These are phyloP conservation scores for Gloeopeniophorella convolvens DNA, from an alignment of 768 basidiomycete species.

Conservation along the genomic window DNA sequence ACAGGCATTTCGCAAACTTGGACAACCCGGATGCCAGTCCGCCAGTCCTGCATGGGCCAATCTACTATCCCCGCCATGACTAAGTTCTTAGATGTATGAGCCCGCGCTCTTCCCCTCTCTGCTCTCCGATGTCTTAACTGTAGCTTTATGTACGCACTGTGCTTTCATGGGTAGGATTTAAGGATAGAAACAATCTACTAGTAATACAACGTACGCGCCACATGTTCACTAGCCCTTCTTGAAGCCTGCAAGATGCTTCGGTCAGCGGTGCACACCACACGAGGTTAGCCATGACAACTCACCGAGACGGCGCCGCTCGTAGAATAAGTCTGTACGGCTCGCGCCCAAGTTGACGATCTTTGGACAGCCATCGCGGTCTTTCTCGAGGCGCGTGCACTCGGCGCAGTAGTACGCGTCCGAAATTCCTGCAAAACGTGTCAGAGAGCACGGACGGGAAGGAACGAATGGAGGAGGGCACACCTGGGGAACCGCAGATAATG, in stretches of 20 bases:
- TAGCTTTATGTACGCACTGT: not conserved
- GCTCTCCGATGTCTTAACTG: too few species aligned
- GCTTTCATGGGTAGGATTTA: not conserved
- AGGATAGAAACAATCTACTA: conserved; percentile 1
- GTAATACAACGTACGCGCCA: not conserved
- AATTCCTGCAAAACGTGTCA: conserved; percentile 53
- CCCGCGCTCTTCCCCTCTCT: too few species aligned
- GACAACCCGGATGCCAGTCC: conserved; percentile 5
- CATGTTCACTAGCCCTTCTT: conserved; percentile 48
- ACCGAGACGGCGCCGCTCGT: conserved; percentile 84
- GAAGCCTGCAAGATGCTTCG: conserved; percentile 49
- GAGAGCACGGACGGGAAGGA: not conserved
- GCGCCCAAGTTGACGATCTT: conserved; percentile 98
- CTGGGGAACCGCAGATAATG: conserved; percentile 95
- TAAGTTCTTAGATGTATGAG: too few species aligned
- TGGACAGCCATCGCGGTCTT: conserved; percentile 96
- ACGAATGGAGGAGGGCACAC: conserved; percentile 36
- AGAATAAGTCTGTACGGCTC: conserved; percentile 87
- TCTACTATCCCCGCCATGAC: conserved; percentile 7
- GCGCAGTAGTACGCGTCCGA: conserved; percentile 99
- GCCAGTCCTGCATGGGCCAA: conserved; percentile 5
- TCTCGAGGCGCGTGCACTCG: conserved; percentile 93
- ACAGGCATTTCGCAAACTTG: conserved; percentile 12
- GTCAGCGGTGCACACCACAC: not conserved
- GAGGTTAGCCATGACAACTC: conserved; percentile 21